Evolutionary conservation across 2,329 filamentous ascomycete genomes (phyloP), one percentile per base, ranked within the genome.

Genomic region (Nemania abortiva): DNA sequence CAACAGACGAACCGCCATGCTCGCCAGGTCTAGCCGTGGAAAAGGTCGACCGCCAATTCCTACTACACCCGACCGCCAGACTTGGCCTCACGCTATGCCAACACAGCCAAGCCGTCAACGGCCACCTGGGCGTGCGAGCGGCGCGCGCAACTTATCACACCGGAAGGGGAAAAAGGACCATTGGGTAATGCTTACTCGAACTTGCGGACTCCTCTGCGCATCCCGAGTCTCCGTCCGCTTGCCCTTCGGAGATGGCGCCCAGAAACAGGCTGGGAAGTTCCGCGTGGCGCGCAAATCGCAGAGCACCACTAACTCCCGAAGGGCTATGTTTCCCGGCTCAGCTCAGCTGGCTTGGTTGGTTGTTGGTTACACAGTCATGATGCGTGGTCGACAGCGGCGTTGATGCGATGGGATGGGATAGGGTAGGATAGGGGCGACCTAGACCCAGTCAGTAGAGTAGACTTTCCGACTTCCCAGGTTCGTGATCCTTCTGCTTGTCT

Each of bases 401-500:
- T n/a, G n/a, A n/a, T n/a, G n/a, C n/a, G n/a, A n/a, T n/a, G n/a
- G n/a, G n/a, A n/a, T n/a, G n/a, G 37, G 37, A 42, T 42, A 15
- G 37, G 42, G 18, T 2, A 5, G 42, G 42, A 20, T 15, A 10
- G 29, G n/a, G 47, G 31, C 37, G 47, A 56, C 34, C 53, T 18
- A 6, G n/a, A n/a, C n/a, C n/a, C n/a, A n/a, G n/a, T n/a, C n/a
- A n/a, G n/a, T n/a, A n/a, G n/a, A n/a, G n/a, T n/a, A n/a, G n/a
- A n/a, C n/a, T n/a, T n/a, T n/a, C n/a, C n/a, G n/a, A n/a, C n/a
- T n/a, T n/a, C 13, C 55, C 34, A n/a, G 31, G 18, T 54, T 34
- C 27, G 24, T 34, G 20, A 63, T 67, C 53, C 53, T 63, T 58
- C 59, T 56, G 18, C n/a, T n/a, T n/a, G n/a, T n/a, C 27, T 60